These are phyloP conservation scores for Dispira parvispora DNA, from an alignment of 192 early-diverging fungal genomes.

Conservation along the genomic window DNA sequence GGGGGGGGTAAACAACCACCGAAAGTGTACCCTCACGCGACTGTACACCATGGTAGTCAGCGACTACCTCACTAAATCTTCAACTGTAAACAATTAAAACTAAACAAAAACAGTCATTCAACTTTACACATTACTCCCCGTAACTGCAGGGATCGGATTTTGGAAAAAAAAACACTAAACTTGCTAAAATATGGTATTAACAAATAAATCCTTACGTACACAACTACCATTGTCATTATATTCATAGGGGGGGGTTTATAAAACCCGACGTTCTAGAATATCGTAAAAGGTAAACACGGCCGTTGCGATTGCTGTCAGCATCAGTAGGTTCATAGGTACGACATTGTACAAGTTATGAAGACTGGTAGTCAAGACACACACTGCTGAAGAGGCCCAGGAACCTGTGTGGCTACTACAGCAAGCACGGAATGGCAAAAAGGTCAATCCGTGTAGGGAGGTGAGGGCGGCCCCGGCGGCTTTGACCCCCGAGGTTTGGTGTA, in stretches of 20 bases:
- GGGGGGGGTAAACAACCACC: not conserved
- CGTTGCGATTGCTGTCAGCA: conserved; percentile 8
- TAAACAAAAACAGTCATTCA: not conserved
- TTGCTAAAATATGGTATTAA: not conserved
- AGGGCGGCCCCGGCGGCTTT: not conserved
- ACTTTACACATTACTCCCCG: not conserved
- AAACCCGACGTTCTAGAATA: conserved; percentile 3
- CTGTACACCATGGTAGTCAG: not conserved
- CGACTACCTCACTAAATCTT: not conserved
- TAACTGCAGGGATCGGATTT: not conserved
- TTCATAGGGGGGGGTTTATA: not conserved
- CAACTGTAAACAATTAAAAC: not conserved
- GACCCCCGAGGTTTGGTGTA: not conserved
- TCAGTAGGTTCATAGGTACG: conserved; percentile 2
- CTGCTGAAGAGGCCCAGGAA: not conserved
- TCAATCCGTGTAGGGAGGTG: not conserved
- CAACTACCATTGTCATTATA: not conserved
- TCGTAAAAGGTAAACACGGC: conserved; percentile 8
- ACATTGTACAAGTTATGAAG: conserved; percentile 1
- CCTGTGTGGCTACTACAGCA: not conserved
- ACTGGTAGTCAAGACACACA: not conserved
- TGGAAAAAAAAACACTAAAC: conserved; percentile 1
- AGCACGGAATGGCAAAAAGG: not conserved
- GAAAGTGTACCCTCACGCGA: not conserved
- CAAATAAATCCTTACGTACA: not conserved